These are phyloP conservation scores for Trametes elegans DNA, from an alignment of 768 basidiomycete genomes.

Conservation along the genomic window DNA sequence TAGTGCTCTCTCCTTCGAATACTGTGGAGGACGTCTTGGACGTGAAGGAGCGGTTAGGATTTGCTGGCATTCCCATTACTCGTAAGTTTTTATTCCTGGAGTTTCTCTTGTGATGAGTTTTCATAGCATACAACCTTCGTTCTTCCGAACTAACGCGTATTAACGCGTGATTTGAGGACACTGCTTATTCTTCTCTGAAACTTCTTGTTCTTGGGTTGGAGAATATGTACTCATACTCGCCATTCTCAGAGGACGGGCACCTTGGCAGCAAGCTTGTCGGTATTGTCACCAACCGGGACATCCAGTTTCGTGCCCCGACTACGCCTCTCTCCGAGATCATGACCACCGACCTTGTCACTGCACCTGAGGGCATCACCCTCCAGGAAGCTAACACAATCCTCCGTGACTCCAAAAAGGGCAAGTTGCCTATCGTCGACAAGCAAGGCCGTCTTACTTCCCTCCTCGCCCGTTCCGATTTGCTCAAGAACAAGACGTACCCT, in stretches of 20 bases:
- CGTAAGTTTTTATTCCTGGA: slow-evolving; percentile 68
- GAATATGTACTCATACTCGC: background rate
- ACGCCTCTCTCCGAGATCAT: slow-evolving; percentile 79
- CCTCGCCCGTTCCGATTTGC: slow-evolving; percentile 92
- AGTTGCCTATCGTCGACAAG: slow-evolving; percentile 80
- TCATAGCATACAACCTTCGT: slow-evolving; percentile 74
- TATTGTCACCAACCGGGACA: slow-evolving; percentile 94
- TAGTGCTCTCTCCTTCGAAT: slow-evolving; percentile 78
- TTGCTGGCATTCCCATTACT: slow-evolving; percentile 97
- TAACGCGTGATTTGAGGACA: slow-evolving; percentile 75
- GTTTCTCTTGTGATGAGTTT: slow-evolving; percentile 15
- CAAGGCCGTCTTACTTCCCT: slow-evolving; percentile 72
- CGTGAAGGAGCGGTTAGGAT: slow-evolving; percentile 89
- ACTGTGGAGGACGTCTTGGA: slow-evolving; percentile 87
- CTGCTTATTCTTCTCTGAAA: slow-evolving; percentile 23
- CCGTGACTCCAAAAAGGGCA: slow-evolving; percentile 96
- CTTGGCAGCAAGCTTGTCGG: slow-evolving; percentile 92
- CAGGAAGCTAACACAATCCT: slow-evolving; percentile 91
- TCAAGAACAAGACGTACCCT: slow-evolving; percentile 97
- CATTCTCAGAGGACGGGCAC: slow-evolving; percentile 68
- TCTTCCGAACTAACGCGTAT: slow-evolving; percentile 77
- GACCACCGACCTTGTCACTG: slow-evolving; percentile 87
- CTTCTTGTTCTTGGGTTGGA: no score
- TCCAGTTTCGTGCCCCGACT: slow-evolving; percentile 80
- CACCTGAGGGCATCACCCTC: slow-evolving; percentile 84